Percentiles rank a stretch among this genome's conserved stretches.
Evolutionary conservation across 345 rosid genomes (phyloP).

Genomic region (Diplotaxis tenuifolia): DNA sequence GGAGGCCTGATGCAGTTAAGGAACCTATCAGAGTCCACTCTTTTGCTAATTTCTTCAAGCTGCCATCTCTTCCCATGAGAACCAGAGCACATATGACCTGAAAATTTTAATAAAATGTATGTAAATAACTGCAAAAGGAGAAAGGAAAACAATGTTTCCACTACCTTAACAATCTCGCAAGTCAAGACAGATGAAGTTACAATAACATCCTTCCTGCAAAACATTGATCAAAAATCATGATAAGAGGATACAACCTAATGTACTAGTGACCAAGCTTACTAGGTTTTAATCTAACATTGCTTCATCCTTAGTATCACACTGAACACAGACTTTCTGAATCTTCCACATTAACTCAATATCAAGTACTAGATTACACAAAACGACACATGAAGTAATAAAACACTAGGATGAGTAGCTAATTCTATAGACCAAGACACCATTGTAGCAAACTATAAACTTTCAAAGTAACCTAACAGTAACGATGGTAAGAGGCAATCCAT

Average conservation of each 20-base stretch:
- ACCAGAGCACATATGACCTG: constrained; percentile 76
- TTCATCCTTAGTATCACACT: neutral
- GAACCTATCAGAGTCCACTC: constrained; percentile 90
- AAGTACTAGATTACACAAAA: neutral
- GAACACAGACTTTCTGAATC: neutral
- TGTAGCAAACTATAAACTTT: neutral
- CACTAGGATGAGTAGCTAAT: neutral
- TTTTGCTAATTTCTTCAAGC: constrained; percentile 51
- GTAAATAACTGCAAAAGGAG: neutral
- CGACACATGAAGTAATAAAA: neutral
- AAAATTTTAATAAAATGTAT: neutral
- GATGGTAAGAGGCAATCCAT: too few relatives aligned
- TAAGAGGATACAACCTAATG: neutral
- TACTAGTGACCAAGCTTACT: constrained; percentile 6
- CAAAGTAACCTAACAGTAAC: neutral
- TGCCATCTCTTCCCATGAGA: constrained; percentile 85
- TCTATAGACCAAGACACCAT: neutral
- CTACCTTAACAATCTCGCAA: constrained; percentile 87
- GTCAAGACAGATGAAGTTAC: constrained; percentile 87
- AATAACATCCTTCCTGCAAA: constrained; percentile 71
- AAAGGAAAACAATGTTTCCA: neutral
- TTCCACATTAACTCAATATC: neutral
- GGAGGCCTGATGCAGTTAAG: constrained; percentile 94
- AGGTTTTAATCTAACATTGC: neutral
- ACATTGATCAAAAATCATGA: neutral